Conservation (phyloP, 2,329 filamentous ascomycete genomes). For the Graphilbum sp. region DNA sequence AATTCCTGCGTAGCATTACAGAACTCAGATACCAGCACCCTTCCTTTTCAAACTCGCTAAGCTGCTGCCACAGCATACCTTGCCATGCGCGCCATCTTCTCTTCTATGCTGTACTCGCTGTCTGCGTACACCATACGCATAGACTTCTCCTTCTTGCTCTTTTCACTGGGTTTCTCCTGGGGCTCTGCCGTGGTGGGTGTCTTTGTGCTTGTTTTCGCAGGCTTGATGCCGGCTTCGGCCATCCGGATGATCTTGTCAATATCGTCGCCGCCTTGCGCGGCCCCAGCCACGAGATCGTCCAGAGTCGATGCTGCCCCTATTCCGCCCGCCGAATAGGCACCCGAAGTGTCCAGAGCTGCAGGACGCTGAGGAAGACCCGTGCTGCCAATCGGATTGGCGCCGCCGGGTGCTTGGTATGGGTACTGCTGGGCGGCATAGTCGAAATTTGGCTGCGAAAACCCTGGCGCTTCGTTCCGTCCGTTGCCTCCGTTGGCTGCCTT, state of each 20-base stretch:
- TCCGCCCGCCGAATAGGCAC: no score
- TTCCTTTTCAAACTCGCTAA: no score
- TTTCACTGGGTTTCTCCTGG: constrained; percentile 35
- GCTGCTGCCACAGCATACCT: constrained; percentile 43
- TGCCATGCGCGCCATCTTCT: constrained; percentile 67
- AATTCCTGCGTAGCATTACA: no score
- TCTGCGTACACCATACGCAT: constrained; percentile 66
- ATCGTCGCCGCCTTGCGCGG: constrained; percentile 29
- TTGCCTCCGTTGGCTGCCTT: constrained; percentile 4
- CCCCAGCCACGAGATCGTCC: constrained; percentile 30
- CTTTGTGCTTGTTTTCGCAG: constrained; percentile 19
- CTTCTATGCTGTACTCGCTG: constrained; percentile 66
- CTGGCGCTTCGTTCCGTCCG: no score
- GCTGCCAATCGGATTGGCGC: constrained; percentile 13
- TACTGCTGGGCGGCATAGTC: constrained; percentile 12
- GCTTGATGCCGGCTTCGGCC: constrained; percentile 44
- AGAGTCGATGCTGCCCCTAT: constrained; percentile 21
- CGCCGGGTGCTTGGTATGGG: no score
- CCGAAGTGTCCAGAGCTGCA: no score
- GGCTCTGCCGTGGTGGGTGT: constrained; percentile 35
- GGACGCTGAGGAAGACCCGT: constrained; percentile 15
- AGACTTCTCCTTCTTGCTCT: constrained; percentile 32
- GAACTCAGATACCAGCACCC: no score
- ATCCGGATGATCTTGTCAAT: constrained; percentile 50
- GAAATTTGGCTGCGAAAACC: no score